These are phyloP conservation scores for Mucor irregularis DNA, from an alignment of 371 early-diverging fungal genomes.

Conservation along the genomic window DNA sequence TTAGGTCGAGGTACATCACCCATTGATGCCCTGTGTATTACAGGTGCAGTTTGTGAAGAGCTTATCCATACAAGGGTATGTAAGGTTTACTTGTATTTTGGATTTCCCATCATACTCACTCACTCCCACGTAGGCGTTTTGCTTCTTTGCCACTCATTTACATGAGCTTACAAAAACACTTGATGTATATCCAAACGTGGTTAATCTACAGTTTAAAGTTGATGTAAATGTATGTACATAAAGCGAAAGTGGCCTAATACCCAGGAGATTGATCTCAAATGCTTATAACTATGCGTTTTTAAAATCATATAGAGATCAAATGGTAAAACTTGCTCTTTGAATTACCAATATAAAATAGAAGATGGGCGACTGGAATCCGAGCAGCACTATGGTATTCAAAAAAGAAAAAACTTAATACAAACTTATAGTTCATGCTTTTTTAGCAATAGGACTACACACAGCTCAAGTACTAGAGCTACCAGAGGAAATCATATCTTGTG, in stretches of 20 bases:
- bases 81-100: not conserved
- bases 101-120: not conserved
- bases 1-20: constrained; percentile 94
- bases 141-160: constrained; percentile 76
- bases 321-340: constrained; percentile 32
- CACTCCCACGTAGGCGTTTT: constrained; percentile 44
- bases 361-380: constrained; percentile 33
- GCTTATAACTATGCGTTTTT: not conserved
- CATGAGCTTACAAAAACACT: constrained; percentile 57
- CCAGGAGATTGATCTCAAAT: too few species aligned
- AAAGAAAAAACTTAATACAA: not conserved
- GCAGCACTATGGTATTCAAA: constrained; percentile 41
- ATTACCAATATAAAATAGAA: constrained; percentile 48
- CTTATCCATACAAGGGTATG: constrained; percentile 58
- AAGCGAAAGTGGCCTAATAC: too few species aligned
- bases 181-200: constrained; percentile 64
- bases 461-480: constrained; percentile 52
- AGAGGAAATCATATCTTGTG: constrained; percentile 33
- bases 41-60: constrained; percentile 79
- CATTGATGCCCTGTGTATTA: constrained; percentile 78
- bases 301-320: not conserved
- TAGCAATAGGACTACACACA: constrained; percentile 42
- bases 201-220: constrained; percentile 61
- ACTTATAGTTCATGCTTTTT: not conserved
- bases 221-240: constrained; percentile 12